A percentile compares a stretch with the other conserved stretches of the same genome.
phyloP scores from a whole-genome alignment of 2,329 filamentous ascomycete genomes.

The Knufia fluminis region DNA sequence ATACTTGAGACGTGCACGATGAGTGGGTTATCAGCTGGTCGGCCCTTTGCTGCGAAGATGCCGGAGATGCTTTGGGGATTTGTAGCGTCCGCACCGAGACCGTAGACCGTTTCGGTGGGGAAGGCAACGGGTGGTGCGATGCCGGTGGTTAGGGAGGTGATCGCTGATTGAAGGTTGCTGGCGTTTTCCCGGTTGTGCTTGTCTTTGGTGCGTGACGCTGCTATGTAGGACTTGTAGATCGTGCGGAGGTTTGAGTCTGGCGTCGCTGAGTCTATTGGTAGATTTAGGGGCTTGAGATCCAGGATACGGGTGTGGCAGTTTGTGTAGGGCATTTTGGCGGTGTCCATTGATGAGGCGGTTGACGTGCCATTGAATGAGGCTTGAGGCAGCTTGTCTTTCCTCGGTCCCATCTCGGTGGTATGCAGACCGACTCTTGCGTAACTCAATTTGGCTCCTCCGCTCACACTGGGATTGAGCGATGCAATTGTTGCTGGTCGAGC shows the following conservation, averaged over 20 bases:
- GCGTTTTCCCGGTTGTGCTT: slow-evolving; percentile 5
- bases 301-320: slow-evolving; percentile 20
- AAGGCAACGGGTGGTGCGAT: slow-evolving; percentile 66
- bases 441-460: background rate
- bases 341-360: slow-evolving; percentile 24
- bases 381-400: slow-evolving; percentile 25
- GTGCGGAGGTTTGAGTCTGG: slow-evolving; percentile 18
- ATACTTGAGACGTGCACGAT: slow-evolving; percentile 65
- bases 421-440: background rate
- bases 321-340: slow-evolving; percentile 15
- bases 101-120: slow-evolving; percentile 96
- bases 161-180: slow-evolving; percentile 15
- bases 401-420: slow-evolving; percentile 12
- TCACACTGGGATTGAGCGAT: background rate
- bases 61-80: slow-evolving; percentile 71
- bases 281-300: slow-evolving; percentile 13
- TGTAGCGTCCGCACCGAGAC: slow-evolving; percentile 90
- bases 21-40: slow-evolving; percentile 88
- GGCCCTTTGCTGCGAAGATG: slow-evolving; percentile 86
- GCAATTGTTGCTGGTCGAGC: background rate
- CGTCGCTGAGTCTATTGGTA: slow-evolving; percentile 14
- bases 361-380: slow-evolving; percentile 28
- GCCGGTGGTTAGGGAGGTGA: slow-evolving; percentile 19
- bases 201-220: slow-evolving; percentile 6
- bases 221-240: slow-evolving; percentile 13